Percentiles rank a stretch among this genome's conserved stretches.
Conservation (phyloP, 75 land plant species). For the Picea glauca region DNA sequence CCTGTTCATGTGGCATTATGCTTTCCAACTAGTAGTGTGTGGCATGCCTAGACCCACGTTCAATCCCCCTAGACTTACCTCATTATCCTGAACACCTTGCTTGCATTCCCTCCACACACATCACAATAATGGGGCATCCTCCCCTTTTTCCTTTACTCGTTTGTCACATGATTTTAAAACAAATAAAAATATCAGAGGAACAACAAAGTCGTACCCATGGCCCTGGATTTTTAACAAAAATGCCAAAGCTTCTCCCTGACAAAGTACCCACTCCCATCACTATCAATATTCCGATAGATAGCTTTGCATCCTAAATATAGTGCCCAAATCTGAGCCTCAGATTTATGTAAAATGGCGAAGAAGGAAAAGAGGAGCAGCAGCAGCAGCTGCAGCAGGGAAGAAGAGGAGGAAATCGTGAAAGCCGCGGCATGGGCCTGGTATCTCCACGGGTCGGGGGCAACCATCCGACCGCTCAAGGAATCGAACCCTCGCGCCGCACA, state of each 20-base stretch:
- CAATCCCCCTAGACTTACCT: background rate
- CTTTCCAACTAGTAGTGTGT: no score
- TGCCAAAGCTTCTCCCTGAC: no score
- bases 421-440: slow-evolving; percentile 10
- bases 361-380: background rate
- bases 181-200: no score
- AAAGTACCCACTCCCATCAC: no score
- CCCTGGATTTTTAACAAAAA: no score
- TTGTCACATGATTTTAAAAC: background rate
- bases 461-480: background rate
- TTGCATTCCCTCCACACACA: slow-evolving; percentile 5
- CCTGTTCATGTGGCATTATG: no score
- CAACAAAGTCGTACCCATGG: no score
- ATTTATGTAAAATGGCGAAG: background rate
- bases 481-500: background rate
- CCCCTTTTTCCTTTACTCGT: background rate
- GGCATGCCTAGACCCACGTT: no score
- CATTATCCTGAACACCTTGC: background rate
- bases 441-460: background rate
- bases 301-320: no score
- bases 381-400: background rate
- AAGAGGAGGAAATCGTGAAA: background rate
- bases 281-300: no score
- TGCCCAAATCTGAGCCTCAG: background rate
- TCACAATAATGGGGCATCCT: background rate